Evolutionary conservation across 495 filamentous ascomycete genomes (phyloP).

Genomic region (Penicillium longicatenatum): DNA sequence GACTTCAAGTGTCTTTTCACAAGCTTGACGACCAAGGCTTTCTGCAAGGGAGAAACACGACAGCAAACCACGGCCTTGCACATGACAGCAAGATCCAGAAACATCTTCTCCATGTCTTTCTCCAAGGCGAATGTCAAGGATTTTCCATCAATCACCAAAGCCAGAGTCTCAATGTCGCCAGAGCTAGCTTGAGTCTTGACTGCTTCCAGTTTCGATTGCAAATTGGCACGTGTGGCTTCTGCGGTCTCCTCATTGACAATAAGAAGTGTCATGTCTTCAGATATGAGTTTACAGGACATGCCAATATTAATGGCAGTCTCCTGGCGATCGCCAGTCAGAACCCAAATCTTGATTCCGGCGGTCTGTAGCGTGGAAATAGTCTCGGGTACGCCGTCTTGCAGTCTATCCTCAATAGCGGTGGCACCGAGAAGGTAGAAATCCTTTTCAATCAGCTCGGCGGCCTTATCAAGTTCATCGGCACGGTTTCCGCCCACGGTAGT

Average conservation of each 20-base stretch:
- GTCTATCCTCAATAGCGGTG: slow-evolving; percentile 94
- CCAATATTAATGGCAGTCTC: slow-evolving; percentile 99
- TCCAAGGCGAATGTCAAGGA: slow-evolving; percentile 94
- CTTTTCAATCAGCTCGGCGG: slow-evolving; percentile 91
- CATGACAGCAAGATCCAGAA: slow-evolving; percentile 89
- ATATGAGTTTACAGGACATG: slow-evolving; percentile 98
- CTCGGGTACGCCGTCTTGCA: slow-evolving; percentile 97
- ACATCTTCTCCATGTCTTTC: slow-evolving; percentile 88
- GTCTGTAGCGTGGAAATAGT: slow-evolving; percentile 97
- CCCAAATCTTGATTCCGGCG: slow-evolving; percentile 98
- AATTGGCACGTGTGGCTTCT: slow-evolving; percentile 74
- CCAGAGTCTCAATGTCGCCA: slow-evolving; percentile 82
- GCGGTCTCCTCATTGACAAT: slow-evolving; percentile 91
- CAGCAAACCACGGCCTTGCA: slow-evolving; percentile 99
- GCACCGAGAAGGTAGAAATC: slow-evolving; percentile 90
- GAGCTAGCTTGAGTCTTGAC: slow-evolving; percentile 73
- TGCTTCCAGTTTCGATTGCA: slow-evolving; percentile 90
- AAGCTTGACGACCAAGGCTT: slow-evolving; percentile 96
- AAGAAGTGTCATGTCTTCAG: slow-evolving; percentile 97
- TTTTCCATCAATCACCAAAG: slow-evolving; percentile 96
- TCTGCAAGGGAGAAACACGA: slow-evolving; percentile 98
- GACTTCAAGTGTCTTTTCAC: slow-evolving; percentile 95
- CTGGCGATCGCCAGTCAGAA: slow-evolving; percentile 95
- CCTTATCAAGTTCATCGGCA: slow-evolving; percentile 95
- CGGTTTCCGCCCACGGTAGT: slow-evolving; percentile 93